Evolutionary conservation across 2,329 filamentous ascomycete species (phyloP), one percentile per base, ranked within the genome.

Genomic region (Helotiales sp.): DNA sequence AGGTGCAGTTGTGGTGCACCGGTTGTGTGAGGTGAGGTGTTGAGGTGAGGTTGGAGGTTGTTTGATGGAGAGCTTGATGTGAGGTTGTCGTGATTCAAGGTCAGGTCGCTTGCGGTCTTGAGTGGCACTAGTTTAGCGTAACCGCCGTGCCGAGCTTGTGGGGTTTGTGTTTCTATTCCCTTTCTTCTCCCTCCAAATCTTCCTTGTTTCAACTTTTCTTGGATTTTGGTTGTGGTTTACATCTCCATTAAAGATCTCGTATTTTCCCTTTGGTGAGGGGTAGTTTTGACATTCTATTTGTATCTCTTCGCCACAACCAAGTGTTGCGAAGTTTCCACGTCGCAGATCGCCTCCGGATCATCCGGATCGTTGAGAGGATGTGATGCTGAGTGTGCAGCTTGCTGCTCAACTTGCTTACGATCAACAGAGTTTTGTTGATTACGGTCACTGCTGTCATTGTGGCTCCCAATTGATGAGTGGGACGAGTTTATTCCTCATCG

Each of bases 41-140:
- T n/a, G n/a, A 59, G 58, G 58, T 49, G 37, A 13, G 43, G 58
- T 20, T 28, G 40, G 1, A 4, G 43, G 58, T 37, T 6, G 20
- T 60, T 17, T 5, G 34, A 13, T 11, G 34, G 40, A 43, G 40
- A 43, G 40, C 40, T 45, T n/a, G 5, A 45, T 45, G 40, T 45
- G 40, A 43, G 37, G 37, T 45, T n/a, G 40, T 45, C 40, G 40
- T 45, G n/a, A n/a, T n/a, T n/a, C n/a, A n/a, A n/a, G 2, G 40
- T 45, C 17, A 45, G 20, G 59, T 20, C 26, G 58, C 22, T 52
- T 34, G 47, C n/a, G 24, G 28, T 43, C 28, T 52, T 30, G 45
- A 34, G 28, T 50, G 43, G 26, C 59, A 11, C 30, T 52, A 40
- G 50, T 28, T 55, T 62, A 62, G 60, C 60, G 60, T 40, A 47